These are phyloP conservation scores for Leptographium lundbergii DNA, from an alignment of 2,329 filamentous ascomycete species.

Conservation along the genomic window DNA sequence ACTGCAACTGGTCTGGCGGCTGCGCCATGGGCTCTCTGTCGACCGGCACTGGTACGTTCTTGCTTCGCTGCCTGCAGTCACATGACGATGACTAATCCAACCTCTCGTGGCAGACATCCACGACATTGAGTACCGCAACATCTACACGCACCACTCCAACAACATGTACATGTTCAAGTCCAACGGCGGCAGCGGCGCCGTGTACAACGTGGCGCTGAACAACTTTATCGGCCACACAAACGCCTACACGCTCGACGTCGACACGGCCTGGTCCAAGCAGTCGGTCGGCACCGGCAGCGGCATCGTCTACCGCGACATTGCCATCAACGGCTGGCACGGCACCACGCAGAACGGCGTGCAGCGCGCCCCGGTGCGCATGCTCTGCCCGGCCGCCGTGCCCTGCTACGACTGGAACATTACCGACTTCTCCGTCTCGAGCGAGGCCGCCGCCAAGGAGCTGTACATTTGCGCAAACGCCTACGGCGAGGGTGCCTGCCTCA, in stretches of 20 bases:
- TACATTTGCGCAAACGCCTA: conserved; percentile 13
- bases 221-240: conserved; percentile 50
- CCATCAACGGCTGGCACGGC: conserved; percentile 42
- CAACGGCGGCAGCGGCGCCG: conserved; percentile 41
- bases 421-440: conserved; percentile 14
- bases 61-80: not conserved
- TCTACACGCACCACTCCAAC: conserved; percentile 47
- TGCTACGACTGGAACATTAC: conserved; percentile 11
- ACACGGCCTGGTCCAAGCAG: conserved; percentile 33
- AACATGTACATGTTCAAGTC: conserved; percentile 53
- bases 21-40: conserved; percentile 45
- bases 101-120: not conserved
- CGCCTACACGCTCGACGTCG: conserved; percentile 43
- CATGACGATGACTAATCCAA: too few relatives aligned
- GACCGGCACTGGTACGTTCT: conserved; percentile 19
- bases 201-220: conserved; percentile 36
- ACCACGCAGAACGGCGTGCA: conserved; percentile 33
- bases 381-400: conserved; percentile 10
- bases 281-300: conserved; percentile 27
- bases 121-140: conserved; percentile 38
- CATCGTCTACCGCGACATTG: conserved; percentile 38
- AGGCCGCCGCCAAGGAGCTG: conserved; percentile 7
- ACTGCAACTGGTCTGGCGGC: conserved; percentile 48
- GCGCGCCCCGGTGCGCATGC: conserved; percentile 39
- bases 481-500: conserved; percentile 12